Base-by-base conservation (phyloP, 257 asterid species). In the Solanum neorickii region DNA sequence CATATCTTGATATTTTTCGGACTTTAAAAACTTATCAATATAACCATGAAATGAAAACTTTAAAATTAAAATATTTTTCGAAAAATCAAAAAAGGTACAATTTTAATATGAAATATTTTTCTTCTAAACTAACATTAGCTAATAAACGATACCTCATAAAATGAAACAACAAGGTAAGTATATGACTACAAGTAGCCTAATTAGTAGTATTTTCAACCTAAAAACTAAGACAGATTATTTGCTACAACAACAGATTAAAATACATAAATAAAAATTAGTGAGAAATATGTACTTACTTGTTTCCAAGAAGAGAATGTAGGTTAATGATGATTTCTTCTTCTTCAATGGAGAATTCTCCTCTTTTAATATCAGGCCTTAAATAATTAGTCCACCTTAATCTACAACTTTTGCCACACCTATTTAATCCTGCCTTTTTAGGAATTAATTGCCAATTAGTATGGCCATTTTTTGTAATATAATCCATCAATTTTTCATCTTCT, bases 341-440 rank as follows among this genome's bases (percentile, higher is more conserved):
- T 70, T 91, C 91, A 31, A 47, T 76, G 9, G 93, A 91, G 87
- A 91, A 91, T 52, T 73, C 82, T 37, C 93, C 93, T 78, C 93
- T 86, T 68, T 91, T 91, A 82, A 91, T 89, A 6, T 89, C 90
- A 3, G 93, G 93, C 27, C 88, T 88, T 15, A 91, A 87, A 35
- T 91, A 91, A 80, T 91, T 91, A 27, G 91, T 89, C 93, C 93
- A 91, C 33, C 93, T 84, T 21, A 91, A 83, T 80, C 93, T 83
- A 44, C 93, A 91, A 86, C 93, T 91, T 86, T 91, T 91, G 3
- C 93, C 93, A 35, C 93, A 91, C 52, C 91, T 49, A 23, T 89
- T 91, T 25, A 91, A 69, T 16, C 92, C 91, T 4, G 92, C 90
- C 44, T 35, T 73, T 83, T 80, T 86, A 5, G 92, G 87, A 11